These are phyloP conservation scores for Saccharomyces eubayanus DNA, from an alignment of 805 yeast species.

Conservation along the genomic window DNA sequence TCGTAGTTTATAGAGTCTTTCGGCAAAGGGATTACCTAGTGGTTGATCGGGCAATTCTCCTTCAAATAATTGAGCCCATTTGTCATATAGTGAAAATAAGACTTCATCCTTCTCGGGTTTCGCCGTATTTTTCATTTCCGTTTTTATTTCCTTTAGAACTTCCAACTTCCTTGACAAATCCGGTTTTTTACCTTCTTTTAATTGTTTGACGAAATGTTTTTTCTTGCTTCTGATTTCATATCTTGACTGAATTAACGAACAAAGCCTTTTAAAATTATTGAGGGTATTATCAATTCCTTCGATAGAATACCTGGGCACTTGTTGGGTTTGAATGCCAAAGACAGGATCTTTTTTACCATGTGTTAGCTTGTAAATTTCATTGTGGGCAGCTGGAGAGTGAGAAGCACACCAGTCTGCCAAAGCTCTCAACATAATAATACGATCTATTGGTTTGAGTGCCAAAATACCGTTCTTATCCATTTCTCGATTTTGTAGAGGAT, in stretches of 20 bases:
- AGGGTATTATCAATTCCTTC: slow-evolving; percentile 15
- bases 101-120: slow-evolving; percentile 8
- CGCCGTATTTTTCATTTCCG: slow-evolving; percentile 3
- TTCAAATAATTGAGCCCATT: slow-evolving; percentile 17
- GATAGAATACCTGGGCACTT: slow-evolving; percentile 16
- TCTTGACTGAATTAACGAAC: slow-evolving; percentile 11
- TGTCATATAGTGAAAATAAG: slow-evolving; percentile 6
- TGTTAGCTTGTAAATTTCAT: slow-evolving; percentile 16
- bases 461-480: slow-evolving; percentile 16
- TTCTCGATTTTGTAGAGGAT: slow-evolving; percentile 13
- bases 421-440: slow-evolving; percentile 12
- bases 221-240: slow-evolving; percentile 16
- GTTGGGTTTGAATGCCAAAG: slow-evolving; percentile 19
- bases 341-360: slow-evolving; percentile 20
- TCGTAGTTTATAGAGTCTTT: slow-evolving; percentile 20
- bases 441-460: slow-evolving; percentile 13
- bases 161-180: slow-evolving; percentile 11
- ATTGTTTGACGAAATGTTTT: slow-evolving; percentile 16
- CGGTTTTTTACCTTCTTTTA: slow-evolving; percentile 14
- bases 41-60: slow-evolving; percentile 20
- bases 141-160: slow-evolving; percentile 9
- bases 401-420: slow-evolving; percentile 18
- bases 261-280: slow-evolving; percentile 13
- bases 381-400: slow-evolving; percentile 16
- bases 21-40: slow-evolving; percentile 16